These are phyloP conservation scores for Ascodesmis nigricans DNA, from an alignment of 495 filamentous ascomycete genomes.

Conservation along the genomic window DNA sequence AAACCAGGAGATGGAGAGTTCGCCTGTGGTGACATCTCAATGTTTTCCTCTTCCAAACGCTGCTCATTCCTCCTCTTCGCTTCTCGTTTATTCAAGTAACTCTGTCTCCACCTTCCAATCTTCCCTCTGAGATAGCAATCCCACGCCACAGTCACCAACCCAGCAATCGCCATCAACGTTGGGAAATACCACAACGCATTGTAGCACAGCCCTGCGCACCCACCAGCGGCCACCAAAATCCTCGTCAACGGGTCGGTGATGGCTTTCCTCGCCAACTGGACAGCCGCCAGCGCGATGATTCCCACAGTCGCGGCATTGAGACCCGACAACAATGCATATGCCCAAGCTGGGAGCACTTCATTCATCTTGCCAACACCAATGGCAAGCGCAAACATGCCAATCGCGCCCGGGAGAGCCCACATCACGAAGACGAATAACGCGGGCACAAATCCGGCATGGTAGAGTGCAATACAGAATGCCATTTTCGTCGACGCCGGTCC, in stretches of 20 bases:
- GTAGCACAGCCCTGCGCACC: constrained; percentile 47
- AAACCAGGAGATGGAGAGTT: too few species aligned
- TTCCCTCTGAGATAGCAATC: constrained; percentile 26
- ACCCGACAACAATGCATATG: constrained; percentile 56
- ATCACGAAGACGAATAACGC: constrained; percentile 43
- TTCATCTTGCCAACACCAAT: constrained; percentile 42
- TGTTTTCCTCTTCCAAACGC: constrained; percentile 6
- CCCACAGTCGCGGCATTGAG: constrained; percentile 63
- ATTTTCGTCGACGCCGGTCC: constrained; percentile 67
- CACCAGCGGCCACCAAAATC: constrained; percentile 47
- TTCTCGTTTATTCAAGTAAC: constrained; percentile 2
- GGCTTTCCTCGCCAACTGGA: constrained; percentile 49
- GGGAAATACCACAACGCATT: constrained; percentile 73
- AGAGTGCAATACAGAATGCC: constrained; percentile 47
- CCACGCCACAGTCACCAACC: constrained; percentile 33
- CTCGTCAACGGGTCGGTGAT: constrained; percentile 52
- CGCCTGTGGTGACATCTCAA: too few species aligned
- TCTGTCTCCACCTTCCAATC: not conserved
- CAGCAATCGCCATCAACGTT: constrained; percentile 38
- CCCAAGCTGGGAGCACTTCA: constrained; percentile 37
- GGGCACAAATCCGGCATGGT: constrained; percentile 39
- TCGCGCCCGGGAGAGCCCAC: constrained; percentile 45
- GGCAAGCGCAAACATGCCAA: constrained; percentile 54
- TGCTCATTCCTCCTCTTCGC: constrained; percentile 5
- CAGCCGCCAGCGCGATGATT: constrained; percentile 55